phyloP scores from a whole-genome alignment of 495 filamentous ascomycete species.

The Acidiella bohemica region DNA sequence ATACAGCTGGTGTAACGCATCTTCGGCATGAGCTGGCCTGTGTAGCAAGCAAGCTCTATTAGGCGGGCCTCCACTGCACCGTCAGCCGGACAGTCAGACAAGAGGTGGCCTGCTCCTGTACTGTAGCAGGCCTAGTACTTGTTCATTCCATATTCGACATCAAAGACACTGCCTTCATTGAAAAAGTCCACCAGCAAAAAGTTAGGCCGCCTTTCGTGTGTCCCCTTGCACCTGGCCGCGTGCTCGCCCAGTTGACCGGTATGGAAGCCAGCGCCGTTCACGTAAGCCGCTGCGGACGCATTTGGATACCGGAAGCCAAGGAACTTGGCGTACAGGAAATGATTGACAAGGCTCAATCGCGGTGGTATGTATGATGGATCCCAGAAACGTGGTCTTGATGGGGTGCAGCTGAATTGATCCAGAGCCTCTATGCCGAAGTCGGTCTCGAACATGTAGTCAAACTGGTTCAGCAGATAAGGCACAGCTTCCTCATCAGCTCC shows the following conservation, averaged over 20 bases:
- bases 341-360: constrained; percentile 11
- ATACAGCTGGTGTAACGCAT: too few relatives aligned
- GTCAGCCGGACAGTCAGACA: background rate
- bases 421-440: constrained; percentile 9
- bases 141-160: constrained; percentile 15
- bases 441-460: constrained; percentile 16
- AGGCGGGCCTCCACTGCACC: too few relatives aligned
- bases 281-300: constrained; percentile 4
- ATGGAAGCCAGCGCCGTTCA: constrained; percentile 10
- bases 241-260: constrained; percentile 11
- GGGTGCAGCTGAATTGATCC: constrained; percentile 6
- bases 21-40: too few relatives aligned
- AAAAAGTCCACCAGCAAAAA: constrained; percentile 17
- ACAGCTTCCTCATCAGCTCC: constrained; percentile 1
- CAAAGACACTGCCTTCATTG: constrained; percentile 11
- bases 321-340: constrained; percentile 16
- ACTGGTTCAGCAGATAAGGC: constrained; percentile 9
- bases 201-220: constrained; percentile 10
- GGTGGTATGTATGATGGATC: constrained; percentile 2
- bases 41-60: too few relatives aligned
- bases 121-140: background rate
- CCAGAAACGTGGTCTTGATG: constrained; percentile 1
- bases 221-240: constrained; percentile 5
- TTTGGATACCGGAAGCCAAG: constrained; percentile 13
- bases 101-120: background rate